These are phyloP conservation scores for Candida rishiriensis DNA, from an alignment of 805 yeast genomes.

Conservation along the genomic window DNA sequence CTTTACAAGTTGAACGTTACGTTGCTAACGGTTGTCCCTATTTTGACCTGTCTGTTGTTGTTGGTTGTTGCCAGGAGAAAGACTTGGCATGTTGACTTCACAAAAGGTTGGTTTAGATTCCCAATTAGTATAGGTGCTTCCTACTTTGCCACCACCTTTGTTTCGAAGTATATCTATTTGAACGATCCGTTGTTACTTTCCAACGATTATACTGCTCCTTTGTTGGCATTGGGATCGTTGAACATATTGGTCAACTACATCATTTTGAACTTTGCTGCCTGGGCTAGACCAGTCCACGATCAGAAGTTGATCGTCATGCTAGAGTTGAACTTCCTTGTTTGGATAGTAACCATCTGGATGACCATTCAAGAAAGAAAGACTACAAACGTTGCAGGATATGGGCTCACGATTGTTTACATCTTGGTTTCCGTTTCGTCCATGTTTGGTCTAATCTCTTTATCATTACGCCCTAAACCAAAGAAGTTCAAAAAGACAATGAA, in stretches of 20 bases:
- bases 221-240: conserved; percentile 43
- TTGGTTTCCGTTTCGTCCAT: conserved; percentile 43
- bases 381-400: conserved; percentile 51
- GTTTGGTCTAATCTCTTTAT: conserved; percentile 50
- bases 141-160: conserved; percentile 29
- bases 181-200: conserved; percentile 50
- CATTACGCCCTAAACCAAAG: conserved; percentile 26
- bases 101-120: conserved; percentile 47
- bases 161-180: conserved; percentile 37
- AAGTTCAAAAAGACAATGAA: conserved; percentile 15
- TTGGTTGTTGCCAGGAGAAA: conserved; percentile 41
- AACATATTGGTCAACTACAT: conserved; percentile 53
- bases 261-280: conserved; percentile 43
- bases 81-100: conserved; percentile 41
- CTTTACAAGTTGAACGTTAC: conserved; percentile 50
- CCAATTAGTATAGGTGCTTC: conserved; percentile 56
- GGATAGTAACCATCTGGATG: conserved; percentile 50
- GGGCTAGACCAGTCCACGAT: conserved; percentile 48
- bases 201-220: conserved; percentile 43
- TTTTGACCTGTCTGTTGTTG: conserved; percentile 43
- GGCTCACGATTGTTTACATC: conserved; percentile 41
- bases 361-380: conserved; percentile 46
- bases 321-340: conserved; percentile 50
- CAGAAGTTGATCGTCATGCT: conserved; percentile 55
- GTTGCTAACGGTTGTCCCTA: conserved; percentile 51